Conservation (phyloP, 1,284 basidiomycete species). For the Veloboletus limbatus region DNA sequence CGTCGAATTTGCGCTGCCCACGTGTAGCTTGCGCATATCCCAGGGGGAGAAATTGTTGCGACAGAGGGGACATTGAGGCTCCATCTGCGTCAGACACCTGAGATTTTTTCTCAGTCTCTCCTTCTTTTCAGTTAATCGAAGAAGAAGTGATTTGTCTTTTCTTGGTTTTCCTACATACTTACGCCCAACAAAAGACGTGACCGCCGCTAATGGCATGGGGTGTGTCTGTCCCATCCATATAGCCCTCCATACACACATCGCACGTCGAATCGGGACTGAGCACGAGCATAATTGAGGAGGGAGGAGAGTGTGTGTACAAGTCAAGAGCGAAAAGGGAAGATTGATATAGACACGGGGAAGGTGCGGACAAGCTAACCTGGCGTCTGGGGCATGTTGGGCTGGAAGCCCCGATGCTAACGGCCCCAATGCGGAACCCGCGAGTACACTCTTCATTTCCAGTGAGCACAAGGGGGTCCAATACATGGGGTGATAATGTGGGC, state of each 20-base stretch:
- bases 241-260: conserved; percentile 16
- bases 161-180: background rate
- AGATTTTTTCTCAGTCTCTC: background rate
- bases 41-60: conserved; percentile 2
- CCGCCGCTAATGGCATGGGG: conserved; percentile 16
- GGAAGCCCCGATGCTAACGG: background rate
- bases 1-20: background rate
- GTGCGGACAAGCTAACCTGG: background rate
- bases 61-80: conserved; percentile 15
- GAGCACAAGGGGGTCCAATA: no score
- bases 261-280: conserved; percentile 12
- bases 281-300: conserved; percentile 9
- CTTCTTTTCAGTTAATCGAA: no score
- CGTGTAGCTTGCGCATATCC: conserved; percentile 8
- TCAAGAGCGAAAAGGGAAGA: background rate
- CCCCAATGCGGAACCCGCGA: background rate
- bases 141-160: no score
- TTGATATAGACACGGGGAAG: background rate
- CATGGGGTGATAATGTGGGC: no score
- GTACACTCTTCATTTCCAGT: no score
- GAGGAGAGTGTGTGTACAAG: background rate
- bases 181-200: conserved; percentile 17
- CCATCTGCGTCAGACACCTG: conserved; percentile 13
- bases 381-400: background rate
- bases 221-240: background rate